Conservation (phyloP, 1,139 yeast genomes). For the Diutina scorzettiae region DNA sequence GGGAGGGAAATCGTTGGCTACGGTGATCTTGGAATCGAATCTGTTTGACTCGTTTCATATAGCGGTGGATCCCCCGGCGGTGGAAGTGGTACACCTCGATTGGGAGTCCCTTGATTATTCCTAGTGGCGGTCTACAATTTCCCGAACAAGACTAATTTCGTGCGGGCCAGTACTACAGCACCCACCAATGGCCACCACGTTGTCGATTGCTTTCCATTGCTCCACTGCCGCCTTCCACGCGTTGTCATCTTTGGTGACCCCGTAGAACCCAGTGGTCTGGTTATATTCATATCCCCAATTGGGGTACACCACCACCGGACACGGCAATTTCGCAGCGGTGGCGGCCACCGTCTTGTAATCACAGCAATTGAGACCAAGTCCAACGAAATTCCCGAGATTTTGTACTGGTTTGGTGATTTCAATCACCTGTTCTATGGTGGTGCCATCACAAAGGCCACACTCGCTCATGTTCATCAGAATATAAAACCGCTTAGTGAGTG, state of each 20-base stretch:
- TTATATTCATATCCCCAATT: conserved; percentile 45
- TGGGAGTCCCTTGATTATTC: no score
- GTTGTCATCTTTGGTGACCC: conserved; percentile 7
- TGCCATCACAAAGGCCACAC: conserved; percentile 20
- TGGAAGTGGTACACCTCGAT: no score
- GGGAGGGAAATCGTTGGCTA: no score
- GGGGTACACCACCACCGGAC: conserved; percentile 31
- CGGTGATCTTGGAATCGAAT: no score
- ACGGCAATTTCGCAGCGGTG: neutral
- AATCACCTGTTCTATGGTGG: conserved; percentile 16
- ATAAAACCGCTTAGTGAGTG: conserved; percentile 18
- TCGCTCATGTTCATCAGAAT: conserved; percentile 16
- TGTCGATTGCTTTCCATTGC: conserved; percentile 22
- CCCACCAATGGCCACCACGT: conserved; percentile 38
- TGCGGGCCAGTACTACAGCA: conserved; percentile 45
- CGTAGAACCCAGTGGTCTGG: conserved; percentile 12
- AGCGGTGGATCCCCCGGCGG: no score
- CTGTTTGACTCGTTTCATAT: no score
- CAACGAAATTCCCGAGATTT: conserved; percentile 14
- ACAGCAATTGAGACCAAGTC: conserved; percentile 28
- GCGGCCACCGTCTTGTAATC: neutral
- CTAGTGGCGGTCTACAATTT: no score
- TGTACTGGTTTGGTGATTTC: neutral
- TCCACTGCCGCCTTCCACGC: conserved; percentile 19
- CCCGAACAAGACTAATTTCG: conserved; percentile 22